Evolutionary conservation across 768 basidiomycete genomes (phyloP), one percentile per base, ranked within the genome.

Genomic region (Hortiboletus flavorubellus): DNA sequence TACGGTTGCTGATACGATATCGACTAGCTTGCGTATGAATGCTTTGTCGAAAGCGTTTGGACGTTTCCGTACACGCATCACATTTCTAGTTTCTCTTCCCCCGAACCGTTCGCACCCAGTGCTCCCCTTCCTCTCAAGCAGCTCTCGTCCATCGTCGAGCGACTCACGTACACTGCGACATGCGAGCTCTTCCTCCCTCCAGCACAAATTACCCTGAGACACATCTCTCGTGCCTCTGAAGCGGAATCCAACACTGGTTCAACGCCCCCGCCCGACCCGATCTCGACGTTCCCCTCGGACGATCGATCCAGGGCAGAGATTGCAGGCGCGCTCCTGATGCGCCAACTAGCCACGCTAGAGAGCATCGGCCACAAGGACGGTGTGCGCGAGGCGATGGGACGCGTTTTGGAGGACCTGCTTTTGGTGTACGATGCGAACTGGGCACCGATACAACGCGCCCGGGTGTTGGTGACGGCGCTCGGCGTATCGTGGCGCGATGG

Each of bases 131-230:
- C 72, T 2, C 68, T 82, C 35, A 82, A 78, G 58, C 86, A 88
- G 53, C 76, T 90, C 7, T 79, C 74, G 1, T 67, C 72, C 8
- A 78, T 91, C 40, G 61, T 92, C 16, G 87, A 91, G 56, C 75
- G 84, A 18, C 72, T 85, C 23, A 86, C 89, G 0, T 86, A 85
- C 54, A 75, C 87, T 23, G 86, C 81, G 12, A 72, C 80, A 3
- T 87, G 80, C 65, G 89, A 92, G 30, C 78, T 92, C 5, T 72
- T 88, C 30, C 72, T 87, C 45, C 60, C 73, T 8, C 71, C 83
- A 0, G 65, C 70, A 6, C 72, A 76, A 12, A 74, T 88, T 6
- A 84, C 86, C 0, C 65, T 89, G 5, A 68, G 64, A 43, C 54
- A 34, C 34, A 26, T 59, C 16, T 40, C 7, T 5, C 31, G 21